phyloP scores from a whole-genome alignment of 208 protist species.

The Trypanosoma rangeli region DNA sequence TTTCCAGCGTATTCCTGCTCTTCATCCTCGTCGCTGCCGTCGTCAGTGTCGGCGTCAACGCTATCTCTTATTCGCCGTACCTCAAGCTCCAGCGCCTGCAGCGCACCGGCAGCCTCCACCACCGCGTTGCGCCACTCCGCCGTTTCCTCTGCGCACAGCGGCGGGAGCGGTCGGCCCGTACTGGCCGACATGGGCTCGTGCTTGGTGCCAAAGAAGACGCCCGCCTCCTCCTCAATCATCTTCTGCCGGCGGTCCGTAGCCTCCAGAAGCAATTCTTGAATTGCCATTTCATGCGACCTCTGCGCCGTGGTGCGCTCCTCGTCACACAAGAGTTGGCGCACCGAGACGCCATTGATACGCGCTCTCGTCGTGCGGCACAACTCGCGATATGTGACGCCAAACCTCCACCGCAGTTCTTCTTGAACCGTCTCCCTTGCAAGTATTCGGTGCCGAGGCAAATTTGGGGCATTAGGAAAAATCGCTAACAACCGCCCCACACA shows the following conservation, averaged over 20 bases:
- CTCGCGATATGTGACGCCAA: conserved; percentile 14
- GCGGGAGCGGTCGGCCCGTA: not conserved
- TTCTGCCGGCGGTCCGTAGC: not conserved
- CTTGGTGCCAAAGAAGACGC: conserved; percentile 12
- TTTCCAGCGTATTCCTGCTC: not conserved
- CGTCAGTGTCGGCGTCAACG: not conserved
- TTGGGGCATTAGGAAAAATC: not conserved
- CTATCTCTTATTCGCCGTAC: not conserved
- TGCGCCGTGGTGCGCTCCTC: not conserved
- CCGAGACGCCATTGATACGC: conserved; percentile 5
- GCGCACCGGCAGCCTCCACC: not conserved
- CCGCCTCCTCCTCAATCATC: conserved; percentile 15
- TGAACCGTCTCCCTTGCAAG: conserved; percentile 15
- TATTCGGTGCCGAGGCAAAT: conserved; percentile 7
- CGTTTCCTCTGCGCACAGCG: conserved; percentile 10
- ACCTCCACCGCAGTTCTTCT: conserved; percentile 10
- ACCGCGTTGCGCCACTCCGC: conserved; percentile 4
- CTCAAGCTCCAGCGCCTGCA: conserved; percentile 9
- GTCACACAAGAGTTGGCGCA: conserved; percentile 1
- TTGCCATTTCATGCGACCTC: not conserved
- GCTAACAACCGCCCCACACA: conserved; percentile 1
- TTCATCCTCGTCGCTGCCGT: not conserved
- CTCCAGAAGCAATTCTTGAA: conserved; percentile 1
- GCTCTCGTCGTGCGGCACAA: conserved; percentile 3
- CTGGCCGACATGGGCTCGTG: conserved; percentile 3